These are phyloP conservation scores for Zymoseptoria crescenta DNA, from an alignment of 2,329 filamentous ascomycete species.

Conservation along the genomic window DNA sequence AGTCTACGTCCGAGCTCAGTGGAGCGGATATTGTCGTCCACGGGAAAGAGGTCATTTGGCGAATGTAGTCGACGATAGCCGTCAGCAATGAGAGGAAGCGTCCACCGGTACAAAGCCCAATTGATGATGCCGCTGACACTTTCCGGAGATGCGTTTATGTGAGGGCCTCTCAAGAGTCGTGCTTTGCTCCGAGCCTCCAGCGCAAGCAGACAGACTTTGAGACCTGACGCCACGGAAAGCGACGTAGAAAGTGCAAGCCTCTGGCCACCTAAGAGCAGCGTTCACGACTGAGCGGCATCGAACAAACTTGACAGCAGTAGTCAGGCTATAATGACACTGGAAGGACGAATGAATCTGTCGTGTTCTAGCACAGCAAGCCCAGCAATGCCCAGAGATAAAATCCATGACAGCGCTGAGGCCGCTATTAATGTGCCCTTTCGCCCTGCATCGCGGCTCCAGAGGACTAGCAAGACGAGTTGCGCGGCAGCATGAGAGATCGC, in stretches of 20 bases:
- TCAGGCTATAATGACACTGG: background rate
- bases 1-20: too few species aligned
- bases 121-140: background rate
- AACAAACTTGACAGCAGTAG: background rate
- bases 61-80: too few species aligned
- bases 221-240: background rate
- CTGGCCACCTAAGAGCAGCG: background rate
- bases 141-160: background rate
- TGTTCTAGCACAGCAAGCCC: background rate
- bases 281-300: background rate
- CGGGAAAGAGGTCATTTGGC: too few species aligned
- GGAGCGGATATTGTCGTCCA: too few species aligned
- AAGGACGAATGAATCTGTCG: background rate
- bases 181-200: background rate
- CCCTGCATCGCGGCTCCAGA: background rate
- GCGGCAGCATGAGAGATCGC: background rate
- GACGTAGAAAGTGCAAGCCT: background rate
- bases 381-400: background rate
- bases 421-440: background rate
- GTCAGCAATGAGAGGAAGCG: too few species aligned
- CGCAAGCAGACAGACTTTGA: background rate
- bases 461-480: background rate
- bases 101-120: too few species aligned
- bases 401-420: background rate
- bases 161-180: background rate